Conservation (phyloP, 306 rosid species). For the Benincasa hispida region DNA sequence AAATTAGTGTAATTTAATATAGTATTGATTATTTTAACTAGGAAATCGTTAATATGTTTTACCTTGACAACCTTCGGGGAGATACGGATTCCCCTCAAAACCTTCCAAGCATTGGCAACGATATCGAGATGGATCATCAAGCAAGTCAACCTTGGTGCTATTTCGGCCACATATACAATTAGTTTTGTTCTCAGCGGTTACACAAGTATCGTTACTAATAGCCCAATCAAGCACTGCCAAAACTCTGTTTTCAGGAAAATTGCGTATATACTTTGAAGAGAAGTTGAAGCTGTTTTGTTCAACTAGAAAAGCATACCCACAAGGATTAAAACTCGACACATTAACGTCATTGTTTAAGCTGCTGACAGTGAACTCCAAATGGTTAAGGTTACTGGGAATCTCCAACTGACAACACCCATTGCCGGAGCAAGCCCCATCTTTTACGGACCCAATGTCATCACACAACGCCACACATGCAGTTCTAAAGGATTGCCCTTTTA, state of each 20-base stretch:
- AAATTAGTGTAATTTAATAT: no score
- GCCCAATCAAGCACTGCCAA: conserved; percentile 34
- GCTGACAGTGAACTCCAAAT: accelerated
- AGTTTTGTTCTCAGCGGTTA: background rate
- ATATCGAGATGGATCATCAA: conserved; percentile 11
- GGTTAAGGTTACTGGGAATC: background rate
- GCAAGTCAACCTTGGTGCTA: background rate
- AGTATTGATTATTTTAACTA: no score
- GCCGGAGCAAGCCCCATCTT: background rate
- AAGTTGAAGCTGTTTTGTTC: conserved; percentile 14
- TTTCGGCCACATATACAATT: conserved; percentile 8
- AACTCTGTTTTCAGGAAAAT: background rate
- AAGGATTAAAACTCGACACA: background rate
- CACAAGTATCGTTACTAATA: conserved; percentile 9
- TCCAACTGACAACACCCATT: no score
- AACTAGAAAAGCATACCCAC: conserved; percentile 20
- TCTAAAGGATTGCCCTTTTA: background rate
- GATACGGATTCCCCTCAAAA: conserved; percentile 34
- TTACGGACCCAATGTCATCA: background rate
- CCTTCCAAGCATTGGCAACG: conserved; percentile 27
- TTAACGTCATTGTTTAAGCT: background rate
- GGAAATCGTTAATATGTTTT: background rate
- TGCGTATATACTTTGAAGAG: background rate
- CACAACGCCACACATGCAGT: conserved; percentile 22
- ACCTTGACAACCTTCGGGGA: conserved; percentile 27